Percentiles rank a stretch among this genome's conserved stretches.
These are phyloP conservation scores for Pseudogymnoascus sp. DNA, from an alignment of 2,329 filamentous ascomycete species.

Conservation along the genomic window DNA sequence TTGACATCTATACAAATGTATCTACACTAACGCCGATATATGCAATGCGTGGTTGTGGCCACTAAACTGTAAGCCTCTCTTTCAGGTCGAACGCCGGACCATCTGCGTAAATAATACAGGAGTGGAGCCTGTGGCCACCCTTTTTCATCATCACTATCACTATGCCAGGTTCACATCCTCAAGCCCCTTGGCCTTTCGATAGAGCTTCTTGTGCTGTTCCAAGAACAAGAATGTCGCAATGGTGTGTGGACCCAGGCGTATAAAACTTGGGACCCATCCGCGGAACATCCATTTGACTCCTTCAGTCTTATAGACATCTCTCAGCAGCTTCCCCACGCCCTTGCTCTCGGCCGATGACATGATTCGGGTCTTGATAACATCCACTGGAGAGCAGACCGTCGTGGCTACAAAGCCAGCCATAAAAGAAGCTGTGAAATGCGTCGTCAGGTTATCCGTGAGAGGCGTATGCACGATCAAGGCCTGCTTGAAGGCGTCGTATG, in stretches of 20 bases:
- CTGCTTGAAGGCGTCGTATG: slow-evolving; percentile 76
- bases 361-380: slow-evolving; percentile 82
- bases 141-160: not conserved
- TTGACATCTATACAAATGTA: not conserved
- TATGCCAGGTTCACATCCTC: slow-evolving; percentile 15
- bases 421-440: slow-evolving; percentile 72
- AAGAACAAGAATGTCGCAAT: slow-evolving; percentile 82
- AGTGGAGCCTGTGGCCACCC: not conserved
- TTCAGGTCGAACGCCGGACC: not conserved
- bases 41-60: slow-evolving; percentile 5
- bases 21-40: not conserved
- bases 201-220: slow-evolving; percentile 78
- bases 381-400: slow-evolving; percentile 76
- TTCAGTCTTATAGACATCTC: slow-evolving; percentile 62
- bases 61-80: not conserved
- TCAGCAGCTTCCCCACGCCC: slow-evolving; percentile 52
- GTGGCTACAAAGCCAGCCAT: slow-evolving; percentile 77
- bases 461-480: slow-evolving; percentile 59
- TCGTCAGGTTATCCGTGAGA: slow-evolving; percentile 60
- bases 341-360: slow-evolving; percentile 61
- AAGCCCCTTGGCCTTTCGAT: slow-evolving; percentile 44
- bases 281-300: slow-evolving; percentile 81
- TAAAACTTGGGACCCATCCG: slow-evolving; percentile 76
- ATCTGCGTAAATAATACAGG: not conserved
- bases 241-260: slow-evolving; percentile 67